Base-by-base conservation (phyloP, 345 rosid species). In the Sonneratia caseolaris region DNA sequence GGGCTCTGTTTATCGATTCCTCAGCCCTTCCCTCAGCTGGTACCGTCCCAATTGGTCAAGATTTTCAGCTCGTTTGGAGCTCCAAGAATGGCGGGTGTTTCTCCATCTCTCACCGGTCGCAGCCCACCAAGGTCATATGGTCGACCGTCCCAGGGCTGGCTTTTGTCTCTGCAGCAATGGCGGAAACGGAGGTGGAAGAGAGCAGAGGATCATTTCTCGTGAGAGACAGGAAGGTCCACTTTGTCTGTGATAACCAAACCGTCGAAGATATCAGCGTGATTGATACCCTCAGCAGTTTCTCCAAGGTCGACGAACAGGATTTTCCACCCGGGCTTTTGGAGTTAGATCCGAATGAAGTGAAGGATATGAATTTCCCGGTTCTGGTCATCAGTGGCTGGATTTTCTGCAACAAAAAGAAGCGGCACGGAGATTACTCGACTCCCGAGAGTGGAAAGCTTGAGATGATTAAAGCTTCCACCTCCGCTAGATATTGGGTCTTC, bases 121-220 rank as follows among this genome's bases (percentile, higher is more conserved):
- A 81, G 11, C 91, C 88, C 24, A n/a, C 77, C 22, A 85, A 57
- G 57, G n/a, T 76, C 66, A 22, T 89, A 7, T 89, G 93, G 93
- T 83, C 89, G n/a, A 82, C 86, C 72, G 51, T 82, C 55, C 86
- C 89, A 0, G 88, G 94, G 19, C 79, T 70, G 37, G 82, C 88
- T 59, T 89, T 89, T 69, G 82, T 89, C 72, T 86, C 88, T 13
- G 89, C 91, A 4, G 91, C 89, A 24, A 4, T 76, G 81, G 84
- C 79, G 3, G 86, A 84, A 40, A 85, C 91, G 10, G 85, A 85
- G 80, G 86, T 89, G 53, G 83, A 89, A 71, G 94, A 89, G 76
- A 86, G 91, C 80, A 82, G 94, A 61, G 94, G 94, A 69, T 89
- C 91, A 1, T 89, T 86, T 62, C 75, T 71, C 48, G 43, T 89